These are phyloP conservation scores for Babesia caballi DNA, from an alignment of 169 alveolate species.

Conservation along the genomic window DNA sequence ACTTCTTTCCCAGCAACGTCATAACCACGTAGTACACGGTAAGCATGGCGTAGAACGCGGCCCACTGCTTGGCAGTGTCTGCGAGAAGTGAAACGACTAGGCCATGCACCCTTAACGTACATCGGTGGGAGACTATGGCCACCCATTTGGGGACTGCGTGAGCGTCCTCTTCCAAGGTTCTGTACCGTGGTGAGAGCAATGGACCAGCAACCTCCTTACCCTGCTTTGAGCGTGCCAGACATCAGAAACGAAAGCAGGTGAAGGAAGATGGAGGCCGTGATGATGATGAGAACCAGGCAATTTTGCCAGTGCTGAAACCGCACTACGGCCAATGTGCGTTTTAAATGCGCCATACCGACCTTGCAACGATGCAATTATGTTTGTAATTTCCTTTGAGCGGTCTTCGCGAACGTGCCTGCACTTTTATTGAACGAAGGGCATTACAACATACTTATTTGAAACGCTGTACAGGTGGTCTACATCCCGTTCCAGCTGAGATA, in stretches of 20 bases:
- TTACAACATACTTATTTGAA: conserved; percentile 15
- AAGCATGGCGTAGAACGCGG: not conserved
- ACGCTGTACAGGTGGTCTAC: not conserved
- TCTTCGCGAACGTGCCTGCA: conserved; percentile 14
- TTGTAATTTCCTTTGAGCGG: conserved; percentile 5
- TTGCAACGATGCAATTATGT: conserved; percentile 10
- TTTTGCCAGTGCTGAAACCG: conserved; percentile 8
- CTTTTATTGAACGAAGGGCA: not conserved
- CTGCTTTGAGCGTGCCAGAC: not conserved
- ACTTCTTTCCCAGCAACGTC: conserved; percentile 13
- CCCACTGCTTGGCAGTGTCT: conserved; percentile 29
- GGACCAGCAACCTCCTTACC: not conserved
- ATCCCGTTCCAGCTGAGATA: conserved; percentile 28
- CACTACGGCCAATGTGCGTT: not conserved
- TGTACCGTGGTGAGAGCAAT: not conserved
- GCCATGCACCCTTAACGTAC: not conserved
- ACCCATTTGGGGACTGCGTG: not conserved
- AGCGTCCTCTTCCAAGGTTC: not conserved
- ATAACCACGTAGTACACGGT: not conserved
- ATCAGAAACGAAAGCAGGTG: conserved; percentile 12
- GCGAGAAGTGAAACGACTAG: not conserved
- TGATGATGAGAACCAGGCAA: not conserved
- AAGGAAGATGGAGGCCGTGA: conserved; percentile 9
- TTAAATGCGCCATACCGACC: not conserved
- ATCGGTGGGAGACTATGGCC: not conserved